These are phyloP conservation scores for Sungouiozyma ichnusensis DNA, from an alignment of 805 yeast species.

Conservation along the genomic window DNA sequence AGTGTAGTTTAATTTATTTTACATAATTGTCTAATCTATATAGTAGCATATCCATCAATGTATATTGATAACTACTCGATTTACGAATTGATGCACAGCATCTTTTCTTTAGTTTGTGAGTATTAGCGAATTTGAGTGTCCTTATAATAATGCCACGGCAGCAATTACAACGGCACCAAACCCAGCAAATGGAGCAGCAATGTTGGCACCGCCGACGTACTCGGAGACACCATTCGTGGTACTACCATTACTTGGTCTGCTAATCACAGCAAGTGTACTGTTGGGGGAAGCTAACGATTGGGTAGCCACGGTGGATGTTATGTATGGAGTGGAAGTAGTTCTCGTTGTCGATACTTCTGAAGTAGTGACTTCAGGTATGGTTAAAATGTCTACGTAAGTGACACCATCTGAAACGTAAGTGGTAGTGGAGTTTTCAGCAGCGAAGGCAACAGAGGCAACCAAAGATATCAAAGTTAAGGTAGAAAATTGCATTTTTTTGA, in stretches of 20 bases:
- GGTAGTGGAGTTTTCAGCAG: conserved; percentile 5
- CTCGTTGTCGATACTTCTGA: conserved; percentile 36
- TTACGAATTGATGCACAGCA: neutral
- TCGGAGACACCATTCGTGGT: conserved; percentile 4
- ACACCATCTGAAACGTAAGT: conserved; percentile 21
- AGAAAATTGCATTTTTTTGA: conserved; percentile 8
- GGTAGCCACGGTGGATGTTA: conserved; percentile 4
- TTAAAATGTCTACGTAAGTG: conserved; percentile 38
- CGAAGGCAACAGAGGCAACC: conserved; percentile 15
- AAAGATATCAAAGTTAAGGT: conserved; percentile 5
- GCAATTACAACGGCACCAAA: conserved; percentile 9
- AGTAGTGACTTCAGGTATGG: conserved; percentile 39
- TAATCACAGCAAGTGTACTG: conserved; percentile 3
- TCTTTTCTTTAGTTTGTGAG: neutral
- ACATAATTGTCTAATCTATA: neutral
- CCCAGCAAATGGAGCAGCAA: conserved; percentile 6
- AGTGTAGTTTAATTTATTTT: neutral
- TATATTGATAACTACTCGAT: too few species aligned
- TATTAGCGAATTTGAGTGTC: neutral
- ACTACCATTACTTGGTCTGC: conserved; percentile 5
- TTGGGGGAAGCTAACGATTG: neutral
- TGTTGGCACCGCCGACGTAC: conserved; percentile 4
- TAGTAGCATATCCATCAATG: too few species aligned
- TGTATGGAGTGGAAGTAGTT: conserved; percentile 28
- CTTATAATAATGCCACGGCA: conserved; percentile 6